Conservation (phyloP, 768 basidiomycete species). For the Mycena leptocephala region DNA sequence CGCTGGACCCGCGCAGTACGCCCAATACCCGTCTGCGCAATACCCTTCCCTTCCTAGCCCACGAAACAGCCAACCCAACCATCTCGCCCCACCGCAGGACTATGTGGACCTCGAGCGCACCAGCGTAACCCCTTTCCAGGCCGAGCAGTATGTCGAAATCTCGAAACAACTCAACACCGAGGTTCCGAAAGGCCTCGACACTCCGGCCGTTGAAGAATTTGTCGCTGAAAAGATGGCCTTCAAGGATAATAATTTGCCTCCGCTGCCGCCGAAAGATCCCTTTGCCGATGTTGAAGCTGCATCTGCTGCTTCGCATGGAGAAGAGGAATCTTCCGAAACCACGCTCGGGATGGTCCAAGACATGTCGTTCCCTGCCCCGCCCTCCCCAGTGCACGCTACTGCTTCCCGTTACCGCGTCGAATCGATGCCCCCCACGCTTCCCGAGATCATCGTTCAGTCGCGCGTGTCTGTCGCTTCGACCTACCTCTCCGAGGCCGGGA, state of each 20-base stretch:
- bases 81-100: conserved; percentile 47
- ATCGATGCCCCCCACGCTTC: conserved; percentile 68
- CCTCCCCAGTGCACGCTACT: conserved; percentile 51
- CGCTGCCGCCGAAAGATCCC: conserved; percentile 30
- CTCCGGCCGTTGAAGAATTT: conserved; percentile 48
- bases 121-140: conserved; percentile 84
- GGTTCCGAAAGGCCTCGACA: conserved; percentile 53
- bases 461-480: conserved; percentile 58
- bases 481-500: conserved; percentile 37
- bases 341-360: conserved; percentile 38
- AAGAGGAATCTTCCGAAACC: background rate
- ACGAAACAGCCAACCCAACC: background rate
- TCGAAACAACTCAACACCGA: conserved; percentile 68
- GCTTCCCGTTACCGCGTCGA: conserved; percentile 59
- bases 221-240: conserved; percentile 25
- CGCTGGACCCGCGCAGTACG: conserved; percentile 5
- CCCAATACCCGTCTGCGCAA: conserved; percentile 5
- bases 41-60: conserved; percentile 40
- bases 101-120: conserved; percentile 79
- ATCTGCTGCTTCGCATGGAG: background rate
- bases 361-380: conserved; percentile 57
- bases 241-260: conserved; percentile 31
- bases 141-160: conserved; percentile 82
- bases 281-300: conserved; percentile 19
- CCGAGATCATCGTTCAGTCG: conserved; percentile 65